These are phyloP conservation scores for Fibroporia radiculosa DNA, from an alignment of 768 basidiomycete genomes.

Conservation along the genomic window DNA sequence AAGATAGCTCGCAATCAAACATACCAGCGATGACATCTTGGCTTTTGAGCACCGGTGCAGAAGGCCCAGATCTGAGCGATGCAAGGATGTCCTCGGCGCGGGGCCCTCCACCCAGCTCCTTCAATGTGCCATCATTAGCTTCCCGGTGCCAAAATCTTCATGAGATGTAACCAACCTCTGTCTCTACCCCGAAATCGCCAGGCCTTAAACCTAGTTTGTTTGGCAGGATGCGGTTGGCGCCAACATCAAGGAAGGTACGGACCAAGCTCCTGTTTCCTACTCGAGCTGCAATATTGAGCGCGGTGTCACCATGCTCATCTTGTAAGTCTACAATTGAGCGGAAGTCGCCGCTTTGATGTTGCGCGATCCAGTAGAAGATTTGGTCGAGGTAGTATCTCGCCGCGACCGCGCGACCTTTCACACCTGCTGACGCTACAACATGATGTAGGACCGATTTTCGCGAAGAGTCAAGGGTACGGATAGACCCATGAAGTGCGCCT, in stretches of 20 bases:
- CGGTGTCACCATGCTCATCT: constrained; percentile 94
- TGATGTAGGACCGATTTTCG: constrained; percentile 88
- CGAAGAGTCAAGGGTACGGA: constrained; percentile 84
- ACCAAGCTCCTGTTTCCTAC: constrained; percentile 89
- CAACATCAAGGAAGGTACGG: constrained; percentile 80
- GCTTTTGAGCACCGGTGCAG: constrained; percentile 78
- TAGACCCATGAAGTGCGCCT: constrained; percentile 55
- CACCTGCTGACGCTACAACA: constrained; percentile 81
- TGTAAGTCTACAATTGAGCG: constrained; percentile 80
- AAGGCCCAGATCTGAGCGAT: constrained; percentile 63
- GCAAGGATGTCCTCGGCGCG: constrained; percentile 77
- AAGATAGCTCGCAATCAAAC: constrained; percentile 5
- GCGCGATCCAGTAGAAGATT: constrained; percentile 80
- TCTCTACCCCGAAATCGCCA: constrained; percentile 92
- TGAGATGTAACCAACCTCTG: constrained; percentile 50
- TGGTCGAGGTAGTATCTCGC: constrained; percentile 91
- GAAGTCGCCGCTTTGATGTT: constrained; percentile 70
- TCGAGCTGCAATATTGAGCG: constrained; percentile 89
- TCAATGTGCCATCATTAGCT: neutral
- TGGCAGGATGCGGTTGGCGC: constrained; percentile 79
- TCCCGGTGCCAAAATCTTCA: neutral
- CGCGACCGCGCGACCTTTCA: constrained; percentile 76
- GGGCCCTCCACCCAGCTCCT: constrained; percentile 67
- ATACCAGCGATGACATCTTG: constrained; percentile 78
- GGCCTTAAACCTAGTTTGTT: constrained; percentile 93